A percentile compares a stretch with the other conserved stretches of the same genome.
Conservation (phyloP, 257 asterid species). For the Fraxinus quadrangulata region DNA sequence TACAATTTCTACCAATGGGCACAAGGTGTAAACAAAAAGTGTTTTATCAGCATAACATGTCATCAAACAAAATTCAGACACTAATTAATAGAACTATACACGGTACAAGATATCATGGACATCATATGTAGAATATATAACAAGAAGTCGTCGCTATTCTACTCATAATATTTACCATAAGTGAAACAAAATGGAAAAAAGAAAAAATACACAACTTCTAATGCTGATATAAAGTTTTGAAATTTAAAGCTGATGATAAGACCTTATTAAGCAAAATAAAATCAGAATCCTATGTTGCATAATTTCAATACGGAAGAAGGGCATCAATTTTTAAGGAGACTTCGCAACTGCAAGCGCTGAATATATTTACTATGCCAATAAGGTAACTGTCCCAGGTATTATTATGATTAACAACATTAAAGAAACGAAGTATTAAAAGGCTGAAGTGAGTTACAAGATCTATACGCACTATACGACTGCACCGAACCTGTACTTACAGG, state of each 20-base stretch:
- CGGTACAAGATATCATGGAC: background rate
- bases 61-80: background rate
- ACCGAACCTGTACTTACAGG: constrained; percentile 56
- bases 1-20: background rate
- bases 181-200: background rate
- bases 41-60: background rate
- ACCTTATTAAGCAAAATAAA: background rate
- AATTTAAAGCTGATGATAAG: background rate
- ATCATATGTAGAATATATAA: background rate
- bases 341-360: background rate
- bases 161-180: background rate
- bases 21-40: background rate
- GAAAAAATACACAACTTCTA: background rate
- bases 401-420: background rate
- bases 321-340: background rate
- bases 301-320: background rate
- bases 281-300: background rate
- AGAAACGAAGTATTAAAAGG: background rate
- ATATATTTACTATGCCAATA: background rate
- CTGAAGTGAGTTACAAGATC: background rate
- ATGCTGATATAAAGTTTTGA: background rate
- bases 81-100: background rate
- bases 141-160: background rate
- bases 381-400: background rate
- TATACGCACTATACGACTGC: constrained; percentile 3